Evolutionary conservation across 768 basidiomycete species (phyloP).

Genomic region (Leccinum disarticulatum): DNA sequence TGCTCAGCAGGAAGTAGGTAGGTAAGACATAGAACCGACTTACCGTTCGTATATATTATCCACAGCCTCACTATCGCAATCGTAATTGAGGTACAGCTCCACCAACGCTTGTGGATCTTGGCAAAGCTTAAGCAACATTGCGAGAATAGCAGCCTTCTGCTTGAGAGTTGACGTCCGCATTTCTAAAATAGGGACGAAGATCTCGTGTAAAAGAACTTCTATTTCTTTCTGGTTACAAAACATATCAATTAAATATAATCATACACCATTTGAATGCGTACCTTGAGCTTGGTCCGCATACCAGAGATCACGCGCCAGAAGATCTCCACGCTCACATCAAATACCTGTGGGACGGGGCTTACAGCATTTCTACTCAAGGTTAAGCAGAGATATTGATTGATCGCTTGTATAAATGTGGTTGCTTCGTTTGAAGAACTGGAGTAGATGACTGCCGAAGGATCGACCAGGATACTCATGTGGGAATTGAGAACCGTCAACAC

Average conservation of each 20-base stretch:
- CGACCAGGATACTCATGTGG: conserved; percentile 87
- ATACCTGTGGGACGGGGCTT: conserved; percentile 93
- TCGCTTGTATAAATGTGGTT: conserved; percentile 87
- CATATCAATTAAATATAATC: conserved; percentile 9
- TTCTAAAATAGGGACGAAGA: conserved; percentile 97
- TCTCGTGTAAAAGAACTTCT: conserved; percentile 96
- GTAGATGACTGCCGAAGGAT: conserved; percentile 86
- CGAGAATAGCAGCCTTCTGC: conserved; percentile 91
- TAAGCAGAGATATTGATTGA: conserved; percentile 94
- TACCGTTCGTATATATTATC: conserved; percentile 98
- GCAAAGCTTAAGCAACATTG: conserved; percentile 83
- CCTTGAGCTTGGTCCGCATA: conserved; percentile 95
- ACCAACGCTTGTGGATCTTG: conserved; percentile 98
- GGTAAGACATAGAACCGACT: conserved; percentile 26
- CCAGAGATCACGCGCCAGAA: conserved; percentile 96
- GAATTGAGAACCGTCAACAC: conserved; percentile 90
- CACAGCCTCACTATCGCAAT: conserved; percentile 91
- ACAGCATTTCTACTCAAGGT: conserved; percentile 93
- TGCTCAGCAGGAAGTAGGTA: conserved; percentile 5
- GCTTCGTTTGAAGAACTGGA: conserved; percentile 87
- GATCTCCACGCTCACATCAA: conserved; percentile 97
- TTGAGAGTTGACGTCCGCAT: conserved; percentile 95
- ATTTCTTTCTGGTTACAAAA: conserved; percentile 83
- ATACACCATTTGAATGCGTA: conserved; percentile 26
- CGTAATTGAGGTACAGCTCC: conserved; percentile 98